These are phyloP conservation scores for Hsuehochloa calcarea DNA, from an alignment of 176 grass and related monocot genomes.

Conservation along the genomic window DNA sequence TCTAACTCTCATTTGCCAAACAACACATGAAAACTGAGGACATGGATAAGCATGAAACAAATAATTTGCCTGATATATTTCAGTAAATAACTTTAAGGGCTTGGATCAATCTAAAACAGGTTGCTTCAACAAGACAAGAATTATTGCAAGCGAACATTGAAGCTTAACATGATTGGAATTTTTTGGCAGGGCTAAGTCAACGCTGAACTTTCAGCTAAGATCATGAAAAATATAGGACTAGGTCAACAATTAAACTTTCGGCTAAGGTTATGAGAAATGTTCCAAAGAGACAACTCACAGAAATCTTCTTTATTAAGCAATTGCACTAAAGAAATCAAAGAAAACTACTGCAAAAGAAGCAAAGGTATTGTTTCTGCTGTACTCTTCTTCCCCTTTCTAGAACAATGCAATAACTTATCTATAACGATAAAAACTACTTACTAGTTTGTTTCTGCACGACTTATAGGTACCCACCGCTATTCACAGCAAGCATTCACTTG, in stretches of 20 bases:
- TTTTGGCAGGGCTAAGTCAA: background rate
- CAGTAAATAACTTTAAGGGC: background rate
- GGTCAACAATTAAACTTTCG: background rate
- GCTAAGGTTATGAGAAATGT: background rate
- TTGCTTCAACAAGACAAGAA: background rate
- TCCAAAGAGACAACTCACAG: background rate
- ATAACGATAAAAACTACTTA: background rate
- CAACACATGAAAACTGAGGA: slow-evolving; percentile 23
- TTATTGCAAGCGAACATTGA: background rate
- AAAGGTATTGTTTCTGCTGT: background rate
- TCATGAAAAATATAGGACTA: background rate
- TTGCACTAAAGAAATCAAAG: slow-evolving; percentile 1
- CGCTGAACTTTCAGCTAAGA: slow-evolving; percentile 1
- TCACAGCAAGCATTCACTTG: background rate
- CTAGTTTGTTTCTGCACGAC: background rate
- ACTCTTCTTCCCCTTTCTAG: slow-evolving; percentile 1
- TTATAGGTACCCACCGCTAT: background rate
- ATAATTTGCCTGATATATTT: background rate
- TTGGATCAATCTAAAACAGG: slow-evolving; percentile 3
- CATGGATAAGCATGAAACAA: background rate
- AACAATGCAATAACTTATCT: background rate
- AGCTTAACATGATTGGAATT: slow-evolving; percentile 10
- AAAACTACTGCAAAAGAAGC: background rate
- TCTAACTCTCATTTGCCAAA: background rate
- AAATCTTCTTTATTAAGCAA: background rate